Conservation (phyloP, 2,329 filamentous ascomycete genomes). For the Byssoonygena ceratinophila region DNA sequence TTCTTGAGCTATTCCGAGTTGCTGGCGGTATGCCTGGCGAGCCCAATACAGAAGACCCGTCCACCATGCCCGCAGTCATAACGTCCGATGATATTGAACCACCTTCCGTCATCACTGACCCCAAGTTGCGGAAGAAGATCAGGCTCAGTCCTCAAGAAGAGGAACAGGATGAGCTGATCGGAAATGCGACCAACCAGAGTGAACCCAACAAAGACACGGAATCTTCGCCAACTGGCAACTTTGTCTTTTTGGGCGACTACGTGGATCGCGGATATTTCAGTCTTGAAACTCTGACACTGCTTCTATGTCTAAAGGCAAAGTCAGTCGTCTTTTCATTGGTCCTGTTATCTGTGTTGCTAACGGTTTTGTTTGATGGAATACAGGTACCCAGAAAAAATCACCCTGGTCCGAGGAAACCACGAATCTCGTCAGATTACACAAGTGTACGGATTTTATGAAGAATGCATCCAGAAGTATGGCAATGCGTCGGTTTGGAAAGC, state of each 20-base stretch:
- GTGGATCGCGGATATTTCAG: slow-evolving; percentile 99
- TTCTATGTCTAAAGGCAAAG: slow-evolving; percentile 36
- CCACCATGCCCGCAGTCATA: slow-evolving; percentile 16
- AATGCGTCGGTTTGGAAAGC: slow-evolving; percentile 99
- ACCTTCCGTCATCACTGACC: slow-evolving; percentile 14
- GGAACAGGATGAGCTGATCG: neutral
- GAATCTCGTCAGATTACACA: slow-evolving; percentile 98
- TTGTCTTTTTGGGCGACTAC: slow-evolving; percentile 64
- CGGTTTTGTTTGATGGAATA: slow-evolving; percentile 50
- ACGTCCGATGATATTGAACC: slow-evolving; percentile 15
- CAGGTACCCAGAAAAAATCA: slow-evolving; percentile 98
- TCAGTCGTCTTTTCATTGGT: neutral
- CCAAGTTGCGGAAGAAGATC: slow-evolving; percentile 13
- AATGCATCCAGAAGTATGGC: slow-evolving; percentile 96
- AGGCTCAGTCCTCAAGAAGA: neutral
- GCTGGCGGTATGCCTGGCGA: slow-evolving; percentile 96
- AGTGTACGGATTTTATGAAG: slow-evolving; percentile 98
- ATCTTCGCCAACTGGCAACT: slow-evolving; percentile 11
- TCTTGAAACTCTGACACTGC: slow-evolving; percentile 91
- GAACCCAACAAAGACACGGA: neutral
- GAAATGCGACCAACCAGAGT: neutral
- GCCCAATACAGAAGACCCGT: slow-evolving; percentile 65
- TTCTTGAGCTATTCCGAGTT: slow-evolving; percentile 98
- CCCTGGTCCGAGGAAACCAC: slow-evolving; percentile 96
- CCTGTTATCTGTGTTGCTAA: neutral